phyloP scores from a whole-genome alignment of 306 rosid species.

The Quercus glauca region DNA sequence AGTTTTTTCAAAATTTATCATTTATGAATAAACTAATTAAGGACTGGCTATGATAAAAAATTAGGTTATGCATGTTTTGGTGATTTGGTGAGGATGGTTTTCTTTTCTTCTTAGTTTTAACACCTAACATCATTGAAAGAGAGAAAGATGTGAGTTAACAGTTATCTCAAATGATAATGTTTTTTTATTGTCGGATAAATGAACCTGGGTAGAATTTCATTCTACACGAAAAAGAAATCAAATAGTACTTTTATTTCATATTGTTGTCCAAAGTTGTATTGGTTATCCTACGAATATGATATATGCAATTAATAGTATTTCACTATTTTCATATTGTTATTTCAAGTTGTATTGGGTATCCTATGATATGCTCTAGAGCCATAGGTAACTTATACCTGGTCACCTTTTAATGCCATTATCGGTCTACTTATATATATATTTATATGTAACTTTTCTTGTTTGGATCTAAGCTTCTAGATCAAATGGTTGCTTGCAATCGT shows the following conservation, averaged over 20 bases:
- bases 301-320: background rate
- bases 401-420: slow-evolving; percentile 3
- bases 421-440: slow-evolving; percentile 16
- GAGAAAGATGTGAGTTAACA: too few species aligned
- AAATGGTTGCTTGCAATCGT: slow-evolving; percentile 10
- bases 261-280: too few species aligned
- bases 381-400: background rate
- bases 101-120: too few species aligned
- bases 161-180: too few species aligned
- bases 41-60: background rate
- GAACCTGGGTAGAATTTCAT: too few species aligned
- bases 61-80: background rate
- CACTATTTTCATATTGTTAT: slow-evolving; percentile 13
- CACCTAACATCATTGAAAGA: too few species aligned
- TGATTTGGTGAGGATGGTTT: too few species aligned
- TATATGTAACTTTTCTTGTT: background rate
- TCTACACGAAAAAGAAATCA: too few species aligned
- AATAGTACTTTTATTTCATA: too few species aligned
- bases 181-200: too few species aligned
- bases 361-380: slow-evolving; percentile 21
- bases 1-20: too few species aligned
- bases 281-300: too few species aligned
- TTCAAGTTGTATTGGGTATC: slow-evolving; percentile 3
- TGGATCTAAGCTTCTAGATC: background rate
- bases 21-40: background rate